Base-by-base conservation (phyloP, 2,329 filamentous ascomycete genomes). In the Tricladium varicosporioides region DNA sequence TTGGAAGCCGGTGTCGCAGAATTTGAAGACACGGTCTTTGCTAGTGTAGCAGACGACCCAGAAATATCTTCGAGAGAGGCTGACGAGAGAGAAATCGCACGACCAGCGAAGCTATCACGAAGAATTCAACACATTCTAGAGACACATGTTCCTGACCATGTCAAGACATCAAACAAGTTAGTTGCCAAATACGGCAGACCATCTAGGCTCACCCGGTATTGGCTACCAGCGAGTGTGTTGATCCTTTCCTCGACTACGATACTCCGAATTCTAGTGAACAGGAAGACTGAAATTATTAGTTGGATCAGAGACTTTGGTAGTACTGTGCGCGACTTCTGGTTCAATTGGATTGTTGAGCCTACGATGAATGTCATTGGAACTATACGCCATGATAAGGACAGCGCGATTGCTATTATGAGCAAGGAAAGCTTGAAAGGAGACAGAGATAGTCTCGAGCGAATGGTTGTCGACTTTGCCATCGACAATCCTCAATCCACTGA, bases 361-460 rank as follows among this genome's bases (percentile, higher is more conserved):
- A 80, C 85, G 0, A 85, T 85, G 65, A 93, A 91, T 70, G 80
- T 99, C 15, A 83, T 99, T 57, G 86, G 88, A 49, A 99, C 94
- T 0, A 97, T 99, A 64, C 86, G 93, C 5, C 94, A 97, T 71
- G 91, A 97, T 67, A 86, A 90, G 66, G 88, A 86, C 64, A 96
- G 91, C 69, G 93, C 97, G 70, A 93, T 99, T 63, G 94, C 93
- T 46, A 89, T 99, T 63, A 94, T 99, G 89, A 97, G 92, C 75
- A 90, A 91, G 58, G 88, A 93, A 64, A 97, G 92, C 64, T 81
- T 99, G 18, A 87, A 88, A 70, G 92, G 92, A 1, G 94, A 99
- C 70, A 85, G 91, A 32, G 91, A 92, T 53, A 97, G 92, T 69
- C 77, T 99, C 32, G 93, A 99, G 72, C 87, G 94, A 48, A 99